These are phyloP conservation scores for Amanita pallidorosea DNA, from an alignment of 768 basidiomycete species.

Conservation along the genomic window DNA sequence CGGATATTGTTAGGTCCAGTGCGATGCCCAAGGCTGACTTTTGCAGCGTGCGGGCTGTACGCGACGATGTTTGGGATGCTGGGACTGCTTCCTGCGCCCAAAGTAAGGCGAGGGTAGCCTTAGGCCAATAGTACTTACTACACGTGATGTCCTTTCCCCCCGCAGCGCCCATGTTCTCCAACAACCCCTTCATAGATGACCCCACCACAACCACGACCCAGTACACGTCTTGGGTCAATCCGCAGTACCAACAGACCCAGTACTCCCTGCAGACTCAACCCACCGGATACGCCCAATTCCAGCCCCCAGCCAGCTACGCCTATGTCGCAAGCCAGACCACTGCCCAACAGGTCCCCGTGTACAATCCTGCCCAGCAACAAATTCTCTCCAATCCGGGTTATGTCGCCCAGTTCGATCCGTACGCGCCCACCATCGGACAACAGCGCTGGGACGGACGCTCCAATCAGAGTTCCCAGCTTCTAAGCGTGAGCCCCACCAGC, in stretches of 20 bases:
- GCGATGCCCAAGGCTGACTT: not conserved
- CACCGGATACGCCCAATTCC: conserved; percentile 18
- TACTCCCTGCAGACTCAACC: conserved; percentile 3
- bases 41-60: conserved; percentile 57
- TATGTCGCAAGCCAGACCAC: conserved; percentile 22
- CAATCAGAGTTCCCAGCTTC: conserved; percentile 10
- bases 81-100: conserved; percentile 60
- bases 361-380: conserved; percentile 38
- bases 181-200: conserved; percentile 62
- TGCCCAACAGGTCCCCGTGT: conserved; percentile 17
- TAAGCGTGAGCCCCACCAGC: conserved; percentile 8
- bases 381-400: conserved; percentile 34
- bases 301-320: conserved; percentile 35
- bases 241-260: conserved; percentile 17
- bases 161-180: conserved; percentile 31
- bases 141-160: conserved; percentile 2
- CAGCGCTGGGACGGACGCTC: conserved; percentile 28
- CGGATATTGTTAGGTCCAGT: conserved; percentile 8
- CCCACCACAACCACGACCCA: conserved; percentile 18
- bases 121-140: not conserved
- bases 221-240: conserved; percentile 27
- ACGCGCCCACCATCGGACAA: conserved; percentile 31
- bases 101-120: conserved; percentile 18
- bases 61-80: conserved; percentile 64
- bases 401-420: conserved; percentile 44